Evolutionary conservation across 306 rosid genomes (phyloP).

Genomic region (Cercis canadensis): DNA sequence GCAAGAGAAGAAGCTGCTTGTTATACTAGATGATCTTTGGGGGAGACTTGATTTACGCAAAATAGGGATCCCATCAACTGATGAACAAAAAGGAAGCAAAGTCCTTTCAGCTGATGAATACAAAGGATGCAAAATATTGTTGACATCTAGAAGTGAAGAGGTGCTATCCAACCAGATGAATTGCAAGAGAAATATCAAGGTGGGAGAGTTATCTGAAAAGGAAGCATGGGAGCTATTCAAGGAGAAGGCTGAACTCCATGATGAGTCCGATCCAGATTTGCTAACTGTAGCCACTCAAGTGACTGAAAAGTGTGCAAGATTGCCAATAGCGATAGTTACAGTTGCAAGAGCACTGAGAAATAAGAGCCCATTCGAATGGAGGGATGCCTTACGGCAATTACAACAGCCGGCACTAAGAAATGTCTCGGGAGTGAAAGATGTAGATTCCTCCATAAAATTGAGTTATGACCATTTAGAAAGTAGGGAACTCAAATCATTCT

Average conservation of each 20-base stretch:
- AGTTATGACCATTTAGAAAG: not conserved
- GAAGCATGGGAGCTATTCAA: conserved; percentile 10
- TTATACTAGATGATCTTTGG: conserved; percentile 24
- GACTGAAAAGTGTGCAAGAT: not conserved
- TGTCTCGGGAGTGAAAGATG: not conserved
- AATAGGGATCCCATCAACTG: not conserved
- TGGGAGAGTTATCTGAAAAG: not conserved
- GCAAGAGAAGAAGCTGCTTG: not conserved
- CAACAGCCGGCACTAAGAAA: not conserved
- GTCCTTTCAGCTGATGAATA: no score
- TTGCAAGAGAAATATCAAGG: not conserved
- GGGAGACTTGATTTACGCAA: not conserved
- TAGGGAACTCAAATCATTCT: not conserved
- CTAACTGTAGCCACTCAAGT: not conserved
- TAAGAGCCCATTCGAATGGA: not conserved
- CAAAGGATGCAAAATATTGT: not conserved
- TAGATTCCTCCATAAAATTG: not conserved
- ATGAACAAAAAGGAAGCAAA: not conserved
- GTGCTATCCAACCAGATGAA: conserved; percentile 2
- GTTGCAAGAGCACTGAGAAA: not conserved
- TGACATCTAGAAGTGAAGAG: not conserved
- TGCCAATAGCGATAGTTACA: not conserved
- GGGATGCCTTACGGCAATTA: not conserved
- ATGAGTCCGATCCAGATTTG: not conserved
- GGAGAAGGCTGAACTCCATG: not conserved